Conservation (phyloP, 2,329 filamentous ascomycete species). For the Orbilia javanica region DNA sequence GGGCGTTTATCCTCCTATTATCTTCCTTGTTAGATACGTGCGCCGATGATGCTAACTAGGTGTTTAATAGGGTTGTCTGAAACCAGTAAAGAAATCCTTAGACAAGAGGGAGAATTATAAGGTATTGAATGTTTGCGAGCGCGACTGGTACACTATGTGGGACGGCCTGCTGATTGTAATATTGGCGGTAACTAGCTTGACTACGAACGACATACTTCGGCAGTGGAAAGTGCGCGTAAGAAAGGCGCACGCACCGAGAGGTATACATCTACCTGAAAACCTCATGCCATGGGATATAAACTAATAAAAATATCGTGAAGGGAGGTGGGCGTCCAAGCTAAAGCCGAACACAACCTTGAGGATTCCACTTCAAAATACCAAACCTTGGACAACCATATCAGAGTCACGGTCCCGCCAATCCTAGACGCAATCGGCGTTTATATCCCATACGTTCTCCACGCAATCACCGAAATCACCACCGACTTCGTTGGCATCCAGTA, state of each 20-base stretch:
- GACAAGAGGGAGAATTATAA: constrained; percentile 87
- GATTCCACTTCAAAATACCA: constrained; percentile 78
- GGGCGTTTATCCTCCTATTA: neutral
- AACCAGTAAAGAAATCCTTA: constrained; percentile 82
- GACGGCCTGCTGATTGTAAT: constrained; percentile 59
- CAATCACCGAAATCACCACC: constrained; percentile 67
- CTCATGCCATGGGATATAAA: neutral
- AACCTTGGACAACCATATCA: constrained; percentile 79
- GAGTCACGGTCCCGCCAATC: constrained; percentile 77
- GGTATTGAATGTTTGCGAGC: constrained; percentile 63
- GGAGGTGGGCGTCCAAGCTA: constrained; percentile 78
- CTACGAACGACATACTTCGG: constrained; percentile 81
- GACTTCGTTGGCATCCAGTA: constrained; percentile 47
- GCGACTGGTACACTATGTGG: neutral
- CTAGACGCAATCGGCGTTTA: constrained; percentile 74
- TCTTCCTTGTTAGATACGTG: neutral
- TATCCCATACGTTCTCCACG: constrained; percentile 74
- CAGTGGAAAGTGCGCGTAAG: constrained; percentile 76
- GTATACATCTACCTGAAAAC: neutral
- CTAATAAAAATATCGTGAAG: constrained; percentile 40
- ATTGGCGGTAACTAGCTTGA: constrained; percentile 71
- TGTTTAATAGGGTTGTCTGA: constrained; percentile 65
- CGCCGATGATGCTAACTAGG: neutral
- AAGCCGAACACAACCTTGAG: constrained; percentile 75
- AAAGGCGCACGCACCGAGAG: constrained; percentile 70